Percentiles rank a stretch among this genome's conserved stretches.
These are phyloP conservation scores for Aspergillus flavus DNA, from an alignment of 2,329 filamentous ascomycete genomes.

Conservation along the genomic window DNA sequence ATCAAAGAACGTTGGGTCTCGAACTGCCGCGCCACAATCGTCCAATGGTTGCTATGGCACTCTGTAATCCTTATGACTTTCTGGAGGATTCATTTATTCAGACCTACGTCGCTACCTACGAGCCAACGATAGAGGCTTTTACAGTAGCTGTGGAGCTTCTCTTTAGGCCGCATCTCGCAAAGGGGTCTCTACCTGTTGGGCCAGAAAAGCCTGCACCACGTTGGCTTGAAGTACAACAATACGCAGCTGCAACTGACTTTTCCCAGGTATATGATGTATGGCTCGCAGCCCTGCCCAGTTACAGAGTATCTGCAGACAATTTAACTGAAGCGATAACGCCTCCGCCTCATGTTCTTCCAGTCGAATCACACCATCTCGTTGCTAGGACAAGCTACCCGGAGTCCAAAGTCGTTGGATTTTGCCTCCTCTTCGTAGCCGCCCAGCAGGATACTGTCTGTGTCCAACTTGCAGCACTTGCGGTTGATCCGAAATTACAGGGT, in stretches of 20 bases:
- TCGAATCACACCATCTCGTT: constrained; percentile 35
- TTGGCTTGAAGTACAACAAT: constrained; percentile 18
- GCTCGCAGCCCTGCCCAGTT: constrained; percentile 41
- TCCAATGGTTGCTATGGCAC: constrained; percentile 43
- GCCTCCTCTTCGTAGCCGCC: constrained; percentile 36
- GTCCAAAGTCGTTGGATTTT: constrained; percentile 38
- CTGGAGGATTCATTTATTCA: constrained; percentile 37
- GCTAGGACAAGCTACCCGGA: constrained; percentile 26
- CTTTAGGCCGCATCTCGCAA: constrained; percentile 36
- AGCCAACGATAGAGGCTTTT: constrained; percentile 48
- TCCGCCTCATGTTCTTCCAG: constrained; percentile 17
- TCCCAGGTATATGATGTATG: constrained; percentile 35
- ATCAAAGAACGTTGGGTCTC: constrained; percentile 40
- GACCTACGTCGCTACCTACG: constrained; percentile 50
- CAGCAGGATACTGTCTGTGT: constrained; percentile 27
- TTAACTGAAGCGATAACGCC: constrained; percentile 32
- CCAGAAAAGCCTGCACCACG: constrained; percentile 16
- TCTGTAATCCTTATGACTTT: constrained; percentile 50
- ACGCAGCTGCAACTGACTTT: constrained; percentile 30
- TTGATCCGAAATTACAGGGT: constrained; percentile 36
- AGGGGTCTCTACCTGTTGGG: constrained; percentile 42
- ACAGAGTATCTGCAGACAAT: constrained; percentile 32
- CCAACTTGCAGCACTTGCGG: constrained; percentile 42
- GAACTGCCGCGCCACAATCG: constrained; percentile 33
- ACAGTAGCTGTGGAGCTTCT: constrained; percentile 42